phyloP scores from a whole-genome alignment of 352 stramenopile species.

The Globisporangium ultimum region DNA sequence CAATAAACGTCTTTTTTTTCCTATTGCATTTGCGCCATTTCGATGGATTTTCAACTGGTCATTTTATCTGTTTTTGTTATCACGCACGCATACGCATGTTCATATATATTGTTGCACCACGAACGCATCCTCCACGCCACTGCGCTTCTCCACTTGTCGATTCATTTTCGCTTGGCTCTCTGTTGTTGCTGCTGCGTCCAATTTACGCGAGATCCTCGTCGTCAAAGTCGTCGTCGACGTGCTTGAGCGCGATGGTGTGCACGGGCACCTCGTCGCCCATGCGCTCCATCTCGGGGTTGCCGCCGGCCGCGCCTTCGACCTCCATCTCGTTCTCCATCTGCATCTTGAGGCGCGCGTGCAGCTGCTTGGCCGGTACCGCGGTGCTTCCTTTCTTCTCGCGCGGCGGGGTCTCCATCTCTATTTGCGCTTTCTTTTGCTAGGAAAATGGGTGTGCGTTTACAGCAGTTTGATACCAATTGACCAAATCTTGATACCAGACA shows the following conservation, averaged over 20 bases:
- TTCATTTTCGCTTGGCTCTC: not conserved
- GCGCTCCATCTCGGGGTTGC: conserved; percentile 47
- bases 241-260: conserved; percentile 50
- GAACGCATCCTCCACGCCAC: not conserved
- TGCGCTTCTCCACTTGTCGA: not conserved
- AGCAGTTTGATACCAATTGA: not conserved
- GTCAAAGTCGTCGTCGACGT: conserved; percentile 69
- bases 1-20: conserved; percentile 4
- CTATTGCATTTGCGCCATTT: not conserved
- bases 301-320: conserved; percentile 23
- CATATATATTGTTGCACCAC: too few relatives aligned
- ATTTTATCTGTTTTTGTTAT: not conserved
- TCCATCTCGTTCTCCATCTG: conserved; percentile 73
- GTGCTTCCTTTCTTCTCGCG: conserved; percentile 31
- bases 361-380: conserved; percentile 39
- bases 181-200: not conserved
- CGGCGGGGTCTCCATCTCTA: conserved; percentile 65
- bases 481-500: not conserved
- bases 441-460: not conserved
- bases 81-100: not conserved
- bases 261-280: conserved; percentile 64
- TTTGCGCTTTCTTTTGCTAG: not conserved
- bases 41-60: not conserved
- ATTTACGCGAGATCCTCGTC: conserved; percentile 70
- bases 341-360: conserved; percentile 70